Evolutionary conservation across 441 rosid genomes (phyloP).

Genomic region (Gossypium gossypioides): DNA sequence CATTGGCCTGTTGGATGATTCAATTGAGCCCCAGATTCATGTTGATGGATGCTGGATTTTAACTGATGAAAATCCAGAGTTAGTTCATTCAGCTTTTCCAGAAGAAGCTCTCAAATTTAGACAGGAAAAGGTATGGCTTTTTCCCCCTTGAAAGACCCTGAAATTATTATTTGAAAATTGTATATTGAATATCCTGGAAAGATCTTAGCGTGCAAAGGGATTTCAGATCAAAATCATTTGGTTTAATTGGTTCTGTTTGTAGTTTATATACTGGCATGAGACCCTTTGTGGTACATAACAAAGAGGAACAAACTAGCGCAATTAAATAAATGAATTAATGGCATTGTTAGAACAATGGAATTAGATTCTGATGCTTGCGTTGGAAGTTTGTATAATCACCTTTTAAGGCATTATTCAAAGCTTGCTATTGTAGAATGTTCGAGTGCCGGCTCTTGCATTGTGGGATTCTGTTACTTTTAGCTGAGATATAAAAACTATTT

Average conservation of each 20-base stretch:
- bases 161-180: neutral
- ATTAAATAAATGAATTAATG: neutral
- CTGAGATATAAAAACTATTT: neutral
- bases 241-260: neutral
- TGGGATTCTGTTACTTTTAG: neutral
- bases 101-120: constrained; percentile 47
- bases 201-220: neutral
- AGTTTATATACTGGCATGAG: neutral
- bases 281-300: neutral
- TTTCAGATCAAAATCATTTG: neutral
- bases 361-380: neutral
- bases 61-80: constrained; percentile 68
- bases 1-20: constrained; percentile 41
- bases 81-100: constrained; percentile 62
- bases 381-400: neutral
- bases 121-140: constrained; percentile 46
- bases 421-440: neutral
- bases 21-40: constrained; percentile 35
- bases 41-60: constrained; percentile 47
- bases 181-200: neutral
- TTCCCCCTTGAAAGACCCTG: neutral
- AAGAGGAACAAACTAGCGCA: neutral
- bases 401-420: neutral
- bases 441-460: neutral
- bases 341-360: neutral